Percentiles rank a stretch among this genome's conserved stretches.
phyloP scores from a whole-genome alignment of 768 basidiomycete genomes.

The Flagelloscypha sp. region DNA sequence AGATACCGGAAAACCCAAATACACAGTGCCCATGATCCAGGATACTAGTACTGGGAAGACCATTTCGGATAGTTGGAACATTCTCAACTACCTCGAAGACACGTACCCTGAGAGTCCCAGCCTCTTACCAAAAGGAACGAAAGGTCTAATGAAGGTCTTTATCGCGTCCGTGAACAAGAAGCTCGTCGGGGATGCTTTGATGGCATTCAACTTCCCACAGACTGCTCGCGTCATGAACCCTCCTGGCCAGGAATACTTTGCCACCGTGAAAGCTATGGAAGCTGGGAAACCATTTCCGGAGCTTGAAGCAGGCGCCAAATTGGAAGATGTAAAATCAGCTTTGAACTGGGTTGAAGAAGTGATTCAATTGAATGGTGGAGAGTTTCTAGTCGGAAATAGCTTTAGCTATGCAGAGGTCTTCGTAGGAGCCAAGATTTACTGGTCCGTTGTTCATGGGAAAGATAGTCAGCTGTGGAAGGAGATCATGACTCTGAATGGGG shows the following conservation, averaged over 20 bases:
- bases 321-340: too few relatives aligned
- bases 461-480: slow-evolving; percentile 22
- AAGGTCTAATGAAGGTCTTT: slow-evolving; percentile 17
- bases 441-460: slow-evolving; percentile 13
- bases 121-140: slow-evolving; percentile 22
- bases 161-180: too few relatives aligned
- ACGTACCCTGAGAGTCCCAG: slow-evolving; percentile 28
- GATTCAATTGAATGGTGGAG: too few relatives aligned
- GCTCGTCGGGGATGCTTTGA: too few relatives aligned
- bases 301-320: too few relatives aligned
- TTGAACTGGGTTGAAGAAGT: too few relatives aligned
- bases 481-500: slow-evolving; percentile 16
- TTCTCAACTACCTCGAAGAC: slow-evolving; percentile 35
- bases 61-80: slow-evolving; percentile 28
- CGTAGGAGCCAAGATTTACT: slow-evolving; percentile 14
- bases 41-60: slow-evolving; percentile 27
- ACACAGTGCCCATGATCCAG: slow-evolving; percentile 34
- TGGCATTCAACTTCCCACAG: slow-evolving; percentile 10
- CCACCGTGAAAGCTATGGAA: too few relatives aligned
- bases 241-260: slow-evolving; percentile 23
- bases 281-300: too few relatives aligned
- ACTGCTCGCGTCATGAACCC: slow-evolving; percentile 15
- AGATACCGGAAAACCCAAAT: slow-evolving; percentile 18
- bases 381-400: too few relatives aligned
- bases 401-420: slow-evolving; percentile 23